Evolutionary conservation across 352 stramenopile species (phyloP).

Genomic region (Phytophthora pluvialis): DNA sequence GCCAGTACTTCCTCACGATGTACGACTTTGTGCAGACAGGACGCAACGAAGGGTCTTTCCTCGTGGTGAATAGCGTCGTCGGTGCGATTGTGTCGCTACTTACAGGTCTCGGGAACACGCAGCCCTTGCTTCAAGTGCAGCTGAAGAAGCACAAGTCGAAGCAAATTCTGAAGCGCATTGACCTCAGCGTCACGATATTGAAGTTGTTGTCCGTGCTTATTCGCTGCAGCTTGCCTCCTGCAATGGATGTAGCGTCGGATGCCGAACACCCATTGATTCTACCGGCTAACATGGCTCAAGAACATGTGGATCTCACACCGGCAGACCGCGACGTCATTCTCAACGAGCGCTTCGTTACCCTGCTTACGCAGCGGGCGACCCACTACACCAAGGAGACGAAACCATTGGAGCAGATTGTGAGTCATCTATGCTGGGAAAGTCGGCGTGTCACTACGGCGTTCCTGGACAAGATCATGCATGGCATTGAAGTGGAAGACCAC

Average conservation of each 20-base stretch:
- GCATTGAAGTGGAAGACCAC: conserved; percentile 84
- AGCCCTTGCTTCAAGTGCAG: conserved; percentile 69
- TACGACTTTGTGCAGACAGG: conserved; percentile 81
- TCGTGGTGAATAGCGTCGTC: conserved; percentile 84
- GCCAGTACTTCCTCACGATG: conserved; percentile 78
- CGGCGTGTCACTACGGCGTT: conserved; percentile 59
- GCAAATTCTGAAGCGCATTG: conserved; percentile 82
- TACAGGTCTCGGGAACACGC: conserved; percentile 60
- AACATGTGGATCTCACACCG: conserved; percentile 67
- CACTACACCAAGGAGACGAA: conserved; percentile 86
- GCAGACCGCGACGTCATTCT: conserved; percentile 71
- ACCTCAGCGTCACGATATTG: conserved; percentile 70
- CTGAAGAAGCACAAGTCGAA: conserved; percentile 73
- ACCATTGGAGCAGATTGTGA: conserved; percentile 77
- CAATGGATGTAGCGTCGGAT: conserved; percentile 61
- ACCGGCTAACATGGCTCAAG: conserved; percentile 72
- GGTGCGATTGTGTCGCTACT: conserved; percentile 75
- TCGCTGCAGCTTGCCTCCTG: conserved; percentile 71
- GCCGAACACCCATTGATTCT: conserved; percentile 38
- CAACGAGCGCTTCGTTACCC: conserved; percentile 76
- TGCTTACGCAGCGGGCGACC: conserved; percentile 76
- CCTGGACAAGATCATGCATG: conserved; percentile 69
- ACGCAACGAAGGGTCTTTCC: conserved; percentile 83
- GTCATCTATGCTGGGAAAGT: conserved; percentile 84
- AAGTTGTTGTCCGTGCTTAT: conserved; percentile 80